Conservation (phyloP, 192 early-diverging fungal genomes). For the Mortierella alpina region DNA sequence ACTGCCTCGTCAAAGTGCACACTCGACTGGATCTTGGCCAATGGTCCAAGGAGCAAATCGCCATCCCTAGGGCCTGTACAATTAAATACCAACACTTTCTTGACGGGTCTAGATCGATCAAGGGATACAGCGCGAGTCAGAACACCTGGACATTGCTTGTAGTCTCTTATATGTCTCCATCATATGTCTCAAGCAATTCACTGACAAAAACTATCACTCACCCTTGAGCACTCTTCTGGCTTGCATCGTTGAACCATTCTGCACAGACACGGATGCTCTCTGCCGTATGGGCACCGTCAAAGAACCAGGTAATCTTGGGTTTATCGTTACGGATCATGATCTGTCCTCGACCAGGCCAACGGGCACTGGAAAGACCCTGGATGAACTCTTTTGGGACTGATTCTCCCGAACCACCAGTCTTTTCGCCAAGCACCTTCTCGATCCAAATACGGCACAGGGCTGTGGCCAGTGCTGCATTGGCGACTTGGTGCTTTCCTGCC, state of each 20-base stretch:
- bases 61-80: conserved; percentile 83
- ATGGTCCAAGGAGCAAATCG: conserved; percentile 68
- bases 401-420: conserved; percentile 28
- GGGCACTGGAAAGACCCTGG: conserved; percentile 71
- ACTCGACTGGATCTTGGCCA: conserved; percentile 58
- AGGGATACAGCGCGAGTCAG: neutral
- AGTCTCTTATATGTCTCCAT: too few relatives aligned
- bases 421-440: conserved; percentile 39
- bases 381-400: conserved; percentile 62
- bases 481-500: conserved; percentile 83
- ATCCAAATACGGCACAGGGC: conserved; percentile 81
- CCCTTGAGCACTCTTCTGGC: conserved; percentile 9
- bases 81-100: conserved; percentile 87
- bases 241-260: conserved; percentile 61
- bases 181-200: neutral
- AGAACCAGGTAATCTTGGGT: conserved; percentile 73
- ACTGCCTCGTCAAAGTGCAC: conserved; percentile 73
- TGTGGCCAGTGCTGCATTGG: conserved; percentile 86
- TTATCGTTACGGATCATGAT: conserved; percentile 61
- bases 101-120: conserved; percentile 31
- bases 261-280: conserved; percentile 82
- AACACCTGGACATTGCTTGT: neutral
- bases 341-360: conserved; percentile 94
- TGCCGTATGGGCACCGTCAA: conserved; percentile 96
- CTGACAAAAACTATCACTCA: neutral